Conservation (phyloP, 805 yeast species). For the Yarrowia deformans region DNA sequence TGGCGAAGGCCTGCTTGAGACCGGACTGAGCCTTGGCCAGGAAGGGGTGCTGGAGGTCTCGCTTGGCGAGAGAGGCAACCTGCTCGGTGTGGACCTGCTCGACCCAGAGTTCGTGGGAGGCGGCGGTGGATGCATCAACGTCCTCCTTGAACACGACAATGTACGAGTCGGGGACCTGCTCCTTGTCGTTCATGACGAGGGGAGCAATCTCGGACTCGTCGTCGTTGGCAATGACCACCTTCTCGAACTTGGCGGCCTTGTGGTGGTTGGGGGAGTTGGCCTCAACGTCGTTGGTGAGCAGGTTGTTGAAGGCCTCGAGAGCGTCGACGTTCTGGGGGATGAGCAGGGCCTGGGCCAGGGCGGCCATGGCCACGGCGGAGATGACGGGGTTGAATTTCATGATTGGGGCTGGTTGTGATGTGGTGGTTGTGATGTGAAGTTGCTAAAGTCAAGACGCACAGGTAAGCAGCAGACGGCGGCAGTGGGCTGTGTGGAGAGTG, state of each 20-base stretch:
- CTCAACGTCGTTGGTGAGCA: constrained; percentile 38
- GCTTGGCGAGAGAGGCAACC: constrained; percentile 45
- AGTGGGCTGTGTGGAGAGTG: constrained; percentile 27
- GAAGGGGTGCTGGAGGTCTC: constrained; percentile 54
- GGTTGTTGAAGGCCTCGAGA: constrained; percentile 51
- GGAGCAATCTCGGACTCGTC: constrained; percentile 52
- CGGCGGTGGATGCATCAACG: constrained; percentile 59
- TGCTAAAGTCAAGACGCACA: constrained; percentile 25
- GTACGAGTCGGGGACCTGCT: constrained; percentile 56
- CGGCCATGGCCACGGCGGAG: constrained; percentile 46
- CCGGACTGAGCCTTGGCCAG: constrained; percentile 43
- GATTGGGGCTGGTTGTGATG: constrained; percentile 25
- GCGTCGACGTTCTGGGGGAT: constrained; percentile 62
- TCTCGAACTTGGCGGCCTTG: constrained; percentile 40
- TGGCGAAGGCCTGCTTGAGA: constrained; percentile 54
- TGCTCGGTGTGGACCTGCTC: constrained; percentile 51
- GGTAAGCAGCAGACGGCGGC: constrained; percentile 3
- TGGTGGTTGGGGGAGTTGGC: constrained; percentile 43
- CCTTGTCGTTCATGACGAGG: constrained; percentile 54
- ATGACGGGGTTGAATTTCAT: constrained; percentile 45
- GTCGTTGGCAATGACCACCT: constrained; percentile 43
- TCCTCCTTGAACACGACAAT: constrained; percentile 83
- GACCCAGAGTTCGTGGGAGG: constrained; percentile 74
- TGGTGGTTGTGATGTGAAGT: constrained; percentile 10
- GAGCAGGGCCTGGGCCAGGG: constrained; percentile 62